Base-by-base conservation (phyloP, 345 rosid genomes). In the Eucalyptus fibrosa region DNA sequence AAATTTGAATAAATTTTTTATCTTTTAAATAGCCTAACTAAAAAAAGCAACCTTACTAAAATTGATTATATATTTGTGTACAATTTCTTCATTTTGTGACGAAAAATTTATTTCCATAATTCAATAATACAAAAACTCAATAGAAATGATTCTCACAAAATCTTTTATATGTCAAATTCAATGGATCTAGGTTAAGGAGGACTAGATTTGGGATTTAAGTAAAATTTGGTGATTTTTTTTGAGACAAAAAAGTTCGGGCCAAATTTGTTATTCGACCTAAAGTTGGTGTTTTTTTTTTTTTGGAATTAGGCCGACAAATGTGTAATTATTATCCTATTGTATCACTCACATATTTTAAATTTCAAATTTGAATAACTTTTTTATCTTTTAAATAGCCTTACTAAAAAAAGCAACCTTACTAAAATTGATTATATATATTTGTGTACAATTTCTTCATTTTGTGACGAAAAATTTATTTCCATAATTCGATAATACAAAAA, bases 171-270 rank as follows among this genome's bases (percentile, higher is more conserved):
- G 80, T 69, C 80, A 32, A n/a, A n/a, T n/a, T n/a, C n/a, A 18
- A 18, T 51, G 0, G 23, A 18, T 51, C 56, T 51, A 51, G 23
- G 56, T 51, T 51, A 51, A 51, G 56, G 56, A 18, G 9, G 23
- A 51, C 9, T 51, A 18, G 2, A 51, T 51, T 51, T 51, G 56
- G 0, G 56, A 51, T 51, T 51, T 51, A 51, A 51, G 1, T 19
- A 53, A 53, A 53, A 53, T 24, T 53, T 8, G 2, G 59, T 53
- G 59, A 53, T 19, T 53, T 19, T 53, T 53, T 53, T 53, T 1
- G 0, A 51, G 24, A 53, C 24, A 53, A 53, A 53, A 53, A 53
- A 19, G 4, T 7, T 51, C 0, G 56, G 24, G 24, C 23, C 0
- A 17, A 1, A 51, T 51, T 51, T 51, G 17, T 51, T 1, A 17